Base-by-base conservation (phyloP, 306 rosid genomes). In the Datisca glomerata region DNA sequence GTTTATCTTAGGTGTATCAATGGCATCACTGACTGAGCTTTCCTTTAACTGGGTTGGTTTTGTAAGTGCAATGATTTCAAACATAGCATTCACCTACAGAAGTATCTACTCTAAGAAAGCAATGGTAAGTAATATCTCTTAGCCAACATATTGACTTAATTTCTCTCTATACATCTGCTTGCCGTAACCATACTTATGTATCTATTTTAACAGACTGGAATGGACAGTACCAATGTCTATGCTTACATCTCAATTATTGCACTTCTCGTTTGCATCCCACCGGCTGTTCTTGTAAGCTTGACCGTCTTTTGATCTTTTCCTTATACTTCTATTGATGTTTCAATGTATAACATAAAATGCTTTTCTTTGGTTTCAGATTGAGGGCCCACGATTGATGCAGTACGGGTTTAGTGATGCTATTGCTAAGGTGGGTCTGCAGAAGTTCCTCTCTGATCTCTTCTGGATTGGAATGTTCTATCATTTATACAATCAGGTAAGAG, bases 1-100 rank as follows among this genome's bases (percentile, higher is more conserved):
- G n/a, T n/a, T n/a, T n/a, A n/a, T n/a, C n/a, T n/a, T n/a, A 86
- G 96, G 97, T 69, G 97, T 87, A 51, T 71, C 97, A 43, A 71
- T 87, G 80, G 97, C 97, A 57, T 87, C 97, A 15, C 52, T 87
- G 66, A 87, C 97, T 27, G 97, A 87, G 64, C 93, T 87, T 20
- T 87, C 97, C 17, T 87, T 87, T 73, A 87, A 87, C 60, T 87
- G 94, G 97, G 36, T 43, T 11, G 97, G 97, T 19, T 87, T 87
- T 59, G 57, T 73, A 21, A 87, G 94, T 65, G 96, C 96, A 14
- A 87, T 87, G 96, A 67, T 87, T 64, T 87, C 94, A 47, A 87
- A 87, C 65, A 74, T 87, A 51, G 76, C 96, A 21, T 87, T 87
- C 58, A 82, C 96, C 32, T 87, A 87, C 67, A 56, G 96, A 61